phyloP scores from a whole-genome alignment of 73 alveolate species.

The Paramecium caudatum region DNA sequence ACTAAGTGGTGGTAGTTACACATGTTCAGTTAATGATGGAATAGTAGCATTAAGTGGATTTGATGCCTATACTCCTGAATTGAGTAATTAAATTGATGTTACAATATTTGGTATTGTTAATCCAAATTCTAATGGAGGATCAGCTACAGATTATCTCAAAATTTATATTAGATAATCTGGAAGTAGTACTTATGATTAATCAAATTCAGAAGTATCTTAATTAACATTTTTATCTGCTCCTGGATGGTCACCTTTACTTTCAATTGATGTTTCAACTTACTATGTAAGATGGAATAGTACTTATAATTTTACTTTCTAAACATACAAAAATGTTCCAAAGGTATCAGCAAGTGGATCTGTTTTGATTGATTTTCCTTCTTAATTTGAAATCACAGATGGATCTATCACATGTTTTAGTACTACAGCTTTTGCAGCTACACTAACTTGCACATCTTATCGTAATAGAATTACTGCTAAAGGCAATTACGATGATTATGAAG shows the following conservation, averaged over 20 bases:
- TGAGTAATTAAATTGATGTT: slow-evolving; percentile 40
- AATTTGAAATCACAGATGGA: slow-evolving; percentile 74
- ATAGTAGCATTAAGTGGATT: slow-evolving; percentile 43
- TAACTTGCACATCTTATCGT: slow-evolving; percentile 40
- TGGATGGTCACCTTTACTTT: slow-evolving; percentile 72
- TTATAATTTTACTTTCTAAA: slow-evolving; percentile 39
- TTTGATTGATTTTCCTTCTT: slow-evolving; percentile 71
- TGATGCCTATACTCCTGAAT: slow-evolving; percentile 69
- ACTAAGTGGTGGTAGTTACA: slow-evolving; percentile 33
- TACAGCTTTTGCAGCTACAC: slow-evolving; percentile 62
- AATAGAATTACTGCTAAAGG: slow-evolving; percentile 66
- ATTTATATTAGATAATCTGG: slow-evolving; percentile 40
- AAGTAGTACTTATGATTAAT: slow-evolving; percentile 38
- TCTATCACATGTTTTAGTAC: slow-evolving; percentile 69
- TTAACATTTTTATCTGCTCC: slow-evolving; percentile 63
- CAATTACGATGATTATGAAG: slow-evolving; percentile 64
- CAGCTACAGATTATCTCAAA: slow-evolving; percentile 60
- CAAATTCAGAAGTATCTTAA: slow-evolving; percentile 63
- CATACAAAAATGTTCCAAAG: slow-evolving; percentile 65
- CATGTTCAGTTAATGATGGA: slow-evolving; percentile 31
- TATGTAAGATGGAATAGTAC: slow-evolving; percentile 74
- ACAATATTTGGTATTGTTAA: slow-evolving; percentile 69
- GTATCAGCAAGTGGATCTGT: slow-evolving; percentile 61
- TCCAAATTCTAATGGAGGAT: slow-evolving; percentile 56
- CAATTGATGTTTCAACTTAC: slow-evolving; percentile 1